Conservation (phyloP, 2,329 filamentous ascomycete species). For the Alternaria triticimaculans region DNA sequence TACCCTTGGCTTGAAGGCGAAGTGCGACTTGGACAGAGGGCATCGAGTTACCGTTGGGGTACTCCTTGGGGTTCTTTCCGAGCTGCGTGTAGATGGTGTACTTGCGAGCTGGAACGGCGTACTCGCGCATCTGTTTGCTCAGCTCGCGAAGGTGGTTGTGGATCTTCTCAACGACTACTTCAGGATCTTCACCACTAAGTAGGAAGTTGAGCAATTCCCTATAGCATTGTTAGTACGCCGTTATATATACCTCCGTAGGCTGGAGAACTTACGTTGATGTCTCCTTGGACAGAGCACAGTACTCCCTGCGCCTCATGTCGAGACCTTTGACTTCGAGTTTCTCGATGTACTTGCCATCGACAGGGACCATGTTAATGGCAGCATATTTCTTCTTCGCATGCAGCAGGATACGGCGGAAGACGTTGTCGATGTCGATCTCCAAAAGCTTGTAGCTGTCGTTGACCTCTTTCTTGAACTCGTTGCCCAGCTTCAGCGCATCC, state of each 20-base stretch:
- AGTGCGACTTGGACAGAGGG: conserved; percentile 96
- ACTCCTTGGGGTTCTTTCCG: conserved; percentile 90
- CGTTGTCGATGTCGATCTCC: conserved; percentile 97
- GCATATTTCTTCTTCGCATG: conserved; percentile 99
- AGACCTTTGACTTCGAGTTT: conserved; percentile 98
- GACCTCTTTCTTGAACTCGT: conserved; percentile 93
- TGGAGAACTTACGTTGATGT: conserved; percentile 69
- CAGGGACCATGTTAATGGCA: conserved; percentile 89
- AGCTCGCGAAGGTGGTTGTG: conserved; percentile 91
- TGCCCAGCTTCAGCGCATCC: conserved; percentile 87
- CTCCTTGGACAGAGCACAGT: conserved; percentile 94
- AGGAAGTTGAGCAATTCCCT: conserved; percentile 89
- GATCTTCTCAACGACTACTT: conserved; percentile 84
- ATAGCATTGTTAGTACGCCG: conserved; percentile 13
- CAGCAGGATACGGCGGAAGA: conserved; percentile 89
- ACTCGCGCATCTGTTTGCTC: conserved; percentile 84
- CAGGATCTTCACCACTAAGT: conserved; percentile 89
- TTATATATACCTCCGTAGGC: neutral
- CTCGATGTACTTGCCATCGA: conserved; percentile 87
- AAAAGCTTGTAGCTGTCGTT: conserved; percentile 91
- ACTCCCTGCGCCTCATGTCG: conserved; percentile 97
- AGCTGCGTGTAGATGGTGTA: conserved; percentile 99
- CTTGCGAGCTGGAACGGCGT: conserved; percentile 76
- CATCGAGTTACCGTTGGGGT: conserved; percentile 94
- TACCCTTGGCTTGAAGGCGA: conserved; percentile 84